Base-by-base conservation (phyloP, 1,139 yeast species). In the Debaryomyces fabryi region DNA sequence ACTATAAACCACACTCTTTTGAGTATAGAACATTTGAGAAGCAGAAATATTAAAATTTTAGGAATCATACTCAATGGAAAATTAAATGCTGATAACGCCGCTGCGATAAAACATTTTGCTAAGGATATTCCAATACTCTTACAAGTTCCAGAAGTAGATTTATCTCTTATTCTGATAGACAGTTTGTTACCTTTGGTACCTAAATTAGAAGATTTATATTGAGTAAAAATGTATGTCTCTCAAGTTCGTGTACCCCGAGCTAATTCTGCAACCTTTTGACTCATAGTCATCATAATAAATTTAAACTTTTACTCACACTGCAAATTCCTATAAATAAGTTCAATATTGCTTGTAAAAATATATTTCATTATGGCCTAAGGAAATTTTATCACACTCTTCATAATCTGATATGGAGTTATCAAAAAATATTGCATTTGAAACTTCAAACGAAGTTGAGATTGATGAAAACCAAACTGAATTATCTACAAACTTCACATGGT, bases 1-100 rank as follows among this genome's bases (percentile, higher is more conserved):
- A 65, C 70, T 0, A 42, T 67, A 34, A 67, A 67, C 48, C 69
- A 67, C 44, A 64, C 69, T 0, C 47, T 67, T 37, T 48, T 67
- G 42, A 63, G 68, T 8, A 39, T 62, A 21, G 63, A 64, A 24
- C 59, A 60, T 43, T 51, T 67, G 29, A 50, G 48, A 27, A 37
- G 42, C 3, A 53, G 53, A 20, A 55, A 56, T 1, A 51, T 63
- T 7, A 38, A 49, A 24, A 39, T 63, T 5, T 33, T 62, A 8
- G 68, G 68, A 16, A 57, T 60, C 23, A 51, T 66, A 32, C 37
- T 65, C 21, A 65, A 64, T 46, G 71, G 70, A 4, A 48, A 48
- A 16, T 20, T 49, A 2, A 59, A 64, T 42, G 39, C 46, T 6
- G 65, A 59, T 37, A 67, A 65, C 41, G 56, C 54, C 6, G 34